phyloP scores from a whole-genome alignment of 2,329 filamentous ascomycete species.

The Xylariomycetidae sp. region DNA sequence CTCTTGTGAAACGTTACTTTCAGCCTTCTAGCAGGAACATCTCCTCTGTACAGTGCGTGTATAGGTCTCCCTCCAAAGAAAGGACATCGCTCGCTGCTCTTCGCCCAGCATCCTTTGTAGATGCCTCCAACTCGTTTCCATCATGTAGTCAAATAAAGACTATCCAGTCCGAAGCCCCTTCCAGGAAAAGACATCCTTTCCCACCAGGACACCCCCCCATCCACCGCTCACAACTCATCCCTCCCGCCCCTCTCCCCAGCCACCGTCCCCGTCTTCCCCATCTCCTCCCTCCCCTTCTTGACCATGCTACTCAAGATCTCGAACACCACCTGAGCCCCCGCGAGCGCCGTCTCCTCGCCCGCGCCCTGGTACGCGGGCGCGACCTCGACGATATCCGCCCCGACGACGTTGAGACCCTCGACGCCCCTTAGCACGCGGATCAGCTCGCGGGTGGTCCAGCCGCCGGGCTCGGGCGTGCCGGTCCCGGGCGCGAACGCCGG shows the following conservation, averaged over 20 bases:
- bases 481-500: conserved; percentile 67
- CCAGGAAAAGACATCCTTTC: neutral
- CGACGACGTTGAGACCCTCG: conserved; percentile 78
- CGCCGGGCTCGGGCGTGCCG: conserved; percentile 84
- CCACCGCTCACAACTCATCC: conserved; percentile 17
- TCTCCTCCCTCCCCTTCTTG: conserved; percentile 42
- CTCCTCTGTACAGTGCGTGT: no score
- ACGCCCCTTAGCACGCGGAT: conserved; percentile 79
- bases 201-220: neutral
- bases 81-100: no score
- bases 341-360: conserved; percentile 77
- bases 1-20: no score
- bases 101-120: no score
- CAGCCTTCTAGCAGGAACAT: no score
- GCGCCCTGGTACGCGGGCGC: conserved; percentile 77
- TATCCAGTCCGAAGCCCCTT: neutral
- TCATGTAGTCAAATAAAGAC: neutral
- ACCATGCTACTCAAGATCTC: conserved; percentile 79
- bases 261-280: conserved; percentile 28
- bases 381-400: conserved; percentile 87
- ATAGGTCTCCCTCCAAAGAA: no score
- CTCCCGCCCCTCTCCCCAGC: conserved; percentile 10
- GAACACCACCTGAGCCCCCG: conserved; percentile 78
- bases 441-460: conserved; percentile 85
- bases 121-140: no score